phyloP scores from a whole-genome alignment of 352 stramenopile species.

The Pythium phragmiticola region DNA sequence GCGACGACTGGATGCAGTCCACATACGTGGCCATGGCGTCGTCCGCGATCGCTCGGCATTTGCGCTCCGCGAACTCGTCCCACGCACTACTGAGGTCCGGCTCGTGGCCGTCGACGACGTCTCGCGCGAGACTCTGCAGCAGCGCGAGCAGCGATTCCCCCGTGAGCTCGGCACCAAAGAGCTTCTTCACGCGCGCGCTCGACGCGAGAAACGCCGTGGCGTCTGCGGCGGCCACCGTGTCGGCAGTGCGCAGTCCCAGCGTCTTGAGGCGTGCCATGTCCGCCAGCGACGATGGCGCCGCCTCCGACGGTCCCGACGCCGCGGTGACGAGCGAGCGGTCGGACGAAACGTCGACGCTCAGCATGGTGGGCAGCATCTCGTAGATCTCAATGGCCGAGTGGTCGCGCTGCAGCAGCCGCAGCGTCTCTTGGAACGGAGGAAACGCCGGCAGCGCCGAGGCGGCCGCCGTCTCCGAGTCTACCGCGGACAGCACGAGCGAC shows the following conservation, averaged over 20 bases:
- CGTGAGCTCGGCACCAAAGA: constrained; percentile 66
- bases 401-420: constrained; percentile 46
- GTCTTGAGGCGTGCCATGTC: constrained; percentile 44
- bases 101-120: constrained; percentile 32
- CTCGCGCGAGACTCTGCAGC: constrained; percentile 33
- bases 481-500: constrained; percentile 59
- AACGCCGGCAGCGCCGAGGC: constrained; percentile 30
- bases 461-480: constrained; percentile 16
- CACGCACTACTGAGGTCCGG: constrained; percentile 61
- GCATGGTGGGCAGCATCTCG: constrained; percentile 55
- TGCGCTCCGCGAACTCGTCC: constrained; percentile 64
- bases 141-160: constrained; percentile 49
- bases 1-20: constrained; percentile 67
- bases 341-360: constrained; percentile 50
- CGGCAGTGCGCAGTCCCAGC: constrained; percentile 17
- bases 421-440: constrained; percentile 42
- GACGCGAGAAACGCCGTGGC: constrained; percentile 29
- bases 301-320: not conserved
- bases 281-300: constrained; percentile 23
- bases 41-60: constrained; percentile 46
- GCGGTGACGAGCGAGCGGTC: constrained; percentile 25
- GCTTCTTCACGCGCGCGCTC: constrained; percentile 45
- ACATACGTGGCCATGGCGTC: constrained; percentile 71
- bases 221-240: not conserved
- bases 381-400: constrained; percentile 49